Base-by-base conservation (phyloP, 495 filamentous ascomycete genomes). In the Podospora bellae-mahoneyi region DNA sequence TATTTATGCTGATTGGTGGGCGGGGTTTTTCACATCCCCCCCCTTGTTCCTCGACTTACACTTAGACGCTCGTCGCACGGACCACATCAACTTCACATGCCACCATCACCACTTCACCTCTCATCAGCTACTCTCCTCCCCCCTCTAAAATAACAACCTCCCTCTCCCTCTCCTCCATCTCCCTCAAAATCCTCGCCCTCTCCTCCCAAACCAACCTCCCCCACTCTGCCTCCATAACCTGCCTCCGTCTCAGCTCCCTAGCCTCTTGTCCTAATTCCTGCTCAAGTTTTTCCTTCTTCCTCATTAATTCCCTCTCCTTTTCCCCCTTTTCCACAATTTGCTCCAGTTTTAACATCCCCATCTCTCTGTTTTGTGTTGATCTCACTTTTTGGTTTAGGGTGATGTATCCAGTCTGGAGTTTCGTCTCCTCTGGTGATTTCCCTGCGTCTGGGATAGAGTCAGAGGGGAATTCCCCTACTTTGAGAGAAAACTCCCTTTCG, bases 91-190 rank as follows among this genome's bases (percentile, higher is more conserved):
- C 64, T 19, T 71, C 76, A 34, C 76, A 32, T 32, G 30, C 7
- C 23, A 23, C 23, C 23, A 23, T 23, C 23, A 23, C 23, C 23
- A 23, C 23, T 23, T 23, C 23, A 23, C 23, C 23, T 23, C 23
- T 23, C 23, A 23, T 23, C 23, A 23, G 23, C 23, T 23, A 48
- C 39, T 48, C 39, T 48, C 39, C 10, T 6, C 75, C 23, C 75
- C 65, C 30, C 76, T 72, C 32, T 68, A 72, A 72, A 48, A 48
- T 48, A 48, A 48, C 13, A 48, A 48, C 15, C 0, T 69, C 74
- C 18, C 64, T 74, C 58, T 78, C 80, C n/a, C 78, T 74, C 65
- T 79, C 81, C 66, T 81, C 77, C 64, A 76, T 72, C 53, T 73
- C 73, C 10, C 34, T 59, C 23, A 80, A 72, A 62, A 78, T 61